Evolutionary conservation across 768 basidiomycete species (phyloP).

Genomic region (Kwoniella bestiolae): DNA sequence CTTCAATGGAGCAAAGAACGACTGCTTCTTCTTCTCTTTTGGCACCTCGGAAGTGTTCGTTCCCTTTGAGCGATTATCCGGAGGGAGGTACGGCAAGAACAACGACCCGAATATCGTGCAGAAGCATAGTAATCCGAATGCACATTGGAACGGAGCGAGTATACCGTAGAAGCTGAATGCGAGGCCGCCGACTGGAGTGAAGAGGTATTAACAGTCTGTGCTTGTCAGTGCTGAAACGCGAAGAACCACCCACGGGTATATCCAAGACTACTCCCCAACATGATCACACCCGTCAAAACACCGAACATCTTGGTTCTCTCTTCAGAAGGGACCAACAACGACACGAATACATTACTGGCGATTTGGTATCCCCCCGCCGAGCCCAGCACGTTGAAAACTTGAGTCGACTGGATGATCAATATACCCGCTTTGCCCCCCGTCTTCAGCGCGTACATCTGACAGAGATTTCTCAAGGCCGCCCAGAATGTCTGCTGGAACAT

Average conservation of each 20-base stretch:
- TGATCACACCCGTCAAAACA: conserved; percentile 42
- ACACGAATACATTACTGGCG: conserved; percentile 49
- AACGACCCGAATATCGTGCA: conserved; percentile 42
- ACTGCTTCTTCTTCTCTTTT: conserved; percentile 20
- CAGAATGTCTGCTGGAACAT: conserved; percentile 52
- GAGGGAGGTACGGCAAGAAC: conserved; percentile 55
- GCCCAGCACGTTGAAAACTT: conserved; percentile 54
- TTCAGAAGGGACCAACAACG: conserved; percentile 40
- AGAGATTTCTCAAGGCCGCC: conserved; percentile 48
- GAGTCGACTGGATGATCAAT: conserved; percentile 48
- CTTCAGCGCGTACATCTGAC: conserved; percentile 45
- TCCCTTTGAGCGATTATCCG: conserved; percentile 13
- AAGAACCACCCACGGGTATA: conserved; percentile 36
- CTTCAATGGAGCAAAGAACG: conserved; percentile 45
- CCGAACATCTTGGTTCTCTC: conserved; percentile 54
- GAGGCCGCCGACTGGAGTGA: conserved; percentile 32
- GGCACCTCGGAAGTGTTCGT: background rate
- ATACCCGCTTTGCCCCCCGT: conserved; percentile 42
- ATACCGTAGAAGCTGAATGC: conserved; percentile 30
- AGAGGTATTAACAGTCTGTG: background rate
- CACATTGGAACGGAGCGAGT: conserved; percentile 49
- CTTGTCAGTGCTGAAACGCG: background rate
- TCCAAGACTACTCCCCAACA: conserved; percentile 43
- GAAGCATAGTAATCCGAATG: conserved; percentile 46
- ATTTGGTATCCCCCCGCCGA: conserved; percentile 55